Percentiles rank a stretch among this genome's conserved stretches.
Evolutionary conservation across 257 asterid genomes (phyloP).

Genomic region (Fraxinus pennsylvanica): DNA sequence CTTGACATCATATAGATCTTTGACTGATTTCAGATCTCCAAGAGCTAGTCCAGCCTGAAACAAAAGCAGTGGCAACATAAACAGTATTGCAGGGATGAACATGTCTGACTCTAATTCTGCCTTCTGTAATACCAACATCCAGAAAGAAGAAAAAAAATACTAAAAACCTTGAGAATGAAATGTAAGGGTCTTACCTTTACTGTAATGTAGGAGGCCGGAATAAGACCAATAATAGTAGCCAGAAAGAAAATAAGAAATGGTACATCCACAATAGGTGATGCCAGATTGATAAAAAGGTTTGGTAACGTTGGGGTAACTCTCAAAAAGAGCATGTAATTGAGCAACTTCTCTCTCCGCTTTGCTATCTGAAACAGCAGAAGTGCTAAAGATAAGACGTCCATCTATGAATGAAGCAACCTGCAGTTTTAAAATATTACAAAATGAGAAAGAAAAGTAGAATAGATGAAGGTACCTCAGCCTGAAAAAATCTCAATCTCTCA

Average conservation of each 20-base stretch:
- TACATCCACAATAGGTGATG: constrained; percentile 92
- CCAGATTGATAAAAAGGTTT: constrained; percentile 89
- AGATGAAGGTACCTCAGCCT: constrained; percentile 33
- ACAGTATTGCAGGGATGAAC: neutral
- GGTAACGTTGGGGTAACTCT: constrained; percentile 96
- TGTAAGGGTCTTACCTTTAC: constrained; percentile 60
- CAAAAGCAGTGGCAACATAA: constrained; percentile 17
- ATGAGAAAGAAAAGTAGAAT: constrained; percentile 11
- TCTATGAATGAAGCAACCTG: neutral
- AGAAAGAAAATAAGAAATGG: constrained; percentile 85
- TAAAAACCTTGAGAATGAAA: constrained; percentile 15
- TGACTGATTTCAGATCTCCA: constrained; percentile 85
- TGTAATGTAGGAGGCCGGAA: constrained; percentile 84
- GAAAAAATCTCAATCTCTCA: constrained; percentile 24
- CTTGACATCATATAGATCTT: constrained; percentile 85
- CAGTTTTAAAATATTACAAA: neutral
- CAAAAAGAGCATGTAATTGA: constrained; percentile 89
- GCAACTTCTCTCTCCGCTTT: constrained; percentile 76
- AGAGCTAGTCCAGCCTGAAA: constrained; percentile 77
- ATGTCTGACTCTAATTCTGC: neutral
- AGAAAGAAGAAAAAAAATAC: neutral
- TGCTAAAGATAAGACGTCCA: constrained; percentile 6
- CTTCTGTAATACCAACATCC: constrained; percentile 1
- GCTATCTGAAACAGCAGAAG: constrained; percentile 58
- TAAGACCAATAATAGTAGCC: constrained; percentile 80